A percentile compares a stretch with the other conserved stretches of the same genome.
phyloP scores from a whole-genome alignment of 768 basidiomycete genomes.

The Suillus clintonianus region DNA sequence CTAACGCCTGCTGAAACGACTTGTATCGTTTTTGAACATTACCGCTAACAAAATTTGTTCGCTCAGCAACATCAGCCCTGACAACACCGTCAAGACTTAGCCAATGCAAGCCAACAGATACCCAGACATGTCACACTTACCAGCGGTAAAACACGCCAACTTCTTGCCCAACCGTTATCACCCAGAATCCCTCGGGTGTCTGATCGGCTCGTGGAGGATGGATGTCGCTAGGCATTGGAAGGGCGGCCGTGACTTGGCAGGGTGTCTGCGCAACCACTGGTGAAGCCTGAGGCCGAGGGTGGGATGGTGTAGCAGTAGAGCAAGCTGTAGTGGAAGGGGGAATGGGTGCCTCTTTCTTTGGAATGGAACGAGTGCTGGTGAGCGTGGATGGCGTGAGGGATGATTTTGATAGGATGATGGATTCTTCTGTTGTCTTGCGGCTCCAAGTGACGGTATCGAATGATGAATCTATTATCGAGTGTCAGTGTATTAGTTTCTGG shows the following conservation, averaged over 20 bases:
- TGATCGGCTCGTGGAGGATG: not conserved
- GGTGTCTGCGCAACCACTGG: not conserved
- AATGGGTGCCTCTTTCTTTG: not conserved
- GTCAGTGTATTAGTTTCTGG: not conserved
- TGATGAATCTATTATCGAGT: not conserved
- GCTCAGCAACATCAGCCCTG: not conserved
- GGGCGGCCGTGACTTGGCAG: not conserved
- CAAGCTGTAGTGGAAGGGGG: not conserved
- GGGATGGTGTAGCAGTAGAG: not conserved
- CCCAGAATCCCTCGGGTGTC: too few relatives aligned
- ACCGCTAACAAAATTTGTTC: not conserved
- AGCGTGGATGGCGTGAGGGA: not conserved
- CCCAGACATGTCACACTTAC: not conserved
- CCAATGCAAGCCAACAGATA: not conserved
- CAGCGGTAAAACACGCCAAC: too few relatives aligned
- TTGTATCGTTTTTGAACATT: not conserved
- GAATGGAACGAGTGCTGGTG: too few relatives aligned
- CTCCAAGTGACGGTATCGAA: slow-evolving; percentile 1
- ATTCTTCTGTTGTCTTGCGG: not conserved
- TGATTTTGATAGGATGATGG: not conserved
- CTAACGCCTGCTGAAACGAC: not conserved
- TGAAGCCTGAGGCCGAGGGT: not conserved
- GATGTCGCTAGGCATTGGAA: not conserved
- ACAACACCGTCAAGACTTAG: not conserved
- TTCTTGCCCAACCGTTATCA: too few relatives aligned